phyloP scores from a whole-genome alignment of 139 green algal species.

The Coelastrella sp. region DNA sequence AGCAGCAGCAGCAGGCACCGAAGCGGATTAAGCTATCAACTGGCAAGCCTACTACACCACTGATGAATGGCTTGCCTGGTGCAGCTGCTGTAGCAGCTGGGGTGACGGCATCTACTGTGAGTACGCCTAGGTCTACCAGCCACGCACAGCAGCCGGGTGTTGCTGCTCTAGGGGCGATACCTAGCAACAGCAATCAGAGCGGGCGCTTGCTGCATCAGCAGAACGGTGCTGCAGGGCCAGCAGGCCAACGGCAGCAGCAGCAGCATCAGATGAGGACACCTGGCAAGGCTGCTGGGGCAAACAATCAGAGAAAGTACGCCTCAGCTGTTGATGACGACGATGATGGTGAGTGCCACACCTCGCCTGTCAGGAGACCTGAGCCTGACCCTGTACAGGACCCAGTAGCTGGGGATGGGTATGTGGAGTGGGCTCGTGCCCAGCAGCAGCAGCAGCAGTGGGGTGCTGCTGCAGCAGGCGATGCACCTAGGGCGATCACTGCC shows the following conservation, averaged over 20 bases:
- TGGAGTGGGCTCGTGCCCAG: background rate
- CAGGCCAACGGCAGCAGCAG: background rate
- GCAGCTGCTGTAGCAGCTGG: slow-evolving; percentile 1
- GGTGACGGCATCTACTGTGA: background rate
- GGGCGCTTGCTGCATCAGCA: background rate
- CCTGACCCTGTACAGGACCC: background rate
- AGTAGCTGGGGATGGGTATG: background rate
- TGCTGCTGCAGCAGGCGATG: background rate
- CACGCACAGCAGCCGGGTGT: background rate
- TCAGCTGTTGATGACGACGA: slow-evolving; percentile 21
- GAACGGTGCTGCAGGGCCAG: background rate
- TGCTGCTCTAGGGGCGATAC: background rate
- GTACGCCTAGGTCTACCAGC: slow-evolving; percentile 6
- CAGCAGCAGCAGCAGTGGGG: background rate
- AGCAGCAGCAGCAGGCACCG: background rate
- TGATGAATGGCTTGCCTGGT: background rate
- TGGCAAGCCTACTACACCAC: background rate
- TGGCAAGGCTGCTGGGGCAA: too few relatives aligned
- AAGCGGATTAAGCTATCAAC: background rate
- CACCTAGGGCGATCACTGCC: background rate
- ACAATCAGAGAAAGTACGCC: background rate
- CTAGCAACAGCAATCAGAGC: slow-evolving; percentile 19
- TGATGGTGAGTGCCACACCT: slow-evolving; percentile 36
- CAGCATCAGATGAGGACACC: slow-evolving; percentile 1
- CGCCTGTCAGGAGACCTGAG: slow-evolving; percentile 23